Percentiles rank a stretch among this genome's conserved stretches.
Evolutionary conservation across 2,329 filamentous ascomycete genomes (phyloP).

Genomic region (Bretziella fagacearum): DNA sequence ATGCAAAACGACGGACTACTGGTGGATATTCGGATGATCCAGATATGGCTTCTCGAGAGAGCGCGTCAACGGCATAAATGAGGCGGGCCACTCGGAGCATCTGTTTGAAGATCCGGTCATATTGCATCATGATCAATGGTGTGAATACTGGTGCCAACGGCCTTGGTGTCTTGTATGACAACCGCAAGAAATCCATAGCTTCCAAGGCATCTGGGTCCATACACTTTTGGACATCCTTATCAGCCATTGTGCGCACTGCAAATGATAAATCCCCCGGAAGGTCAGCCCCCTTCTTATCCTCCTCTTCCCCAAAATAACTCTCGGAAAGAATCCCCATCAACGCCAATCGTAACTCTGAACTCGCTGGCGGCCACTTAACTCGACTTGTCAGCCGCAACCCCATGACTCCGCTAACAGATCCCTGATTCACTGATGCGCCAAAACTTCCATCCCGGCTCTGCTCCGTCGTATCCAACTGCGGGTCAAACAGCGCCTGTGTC

Average conservation of each 20-base stretch:
- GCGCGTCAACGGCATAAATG: slow-evolving; percentile 53
- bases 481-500: slow-evolving; percentile 68
- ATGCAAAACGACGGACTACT: too few relatives aligned
- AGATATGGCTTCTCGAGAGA: slow-evolving; percentile 40
- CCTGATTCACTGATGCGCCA: too few relatives aligned
- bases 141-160: slow-evolving; percentile 62
- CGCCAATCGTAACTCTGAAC: slow-evolving; percentile 77
- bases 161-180: slow-evolving; percentile 67
- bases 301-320: slow-evolving; percentile 46
- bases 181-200: slow-evolving; percentile 79
- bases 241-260: slow-evolving; percentile 61
- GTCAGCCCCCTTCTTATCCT: slow-evolving; percentile 18
- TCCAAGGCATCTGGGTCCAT: slow-evolving; percentile 69
- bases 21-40: slow-evolving; percentile 18
- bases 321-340: slow-evolving; percentile 74
- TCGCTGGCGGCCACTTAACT: slow-evolving; percentile 81
- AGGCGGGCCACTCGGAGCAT: slow-evolving; percentile 63
- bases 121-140: slow-evolving; percentile 51
- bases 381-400: slow-evolving; percentile 69
- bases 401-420: slow-evolving; percentile 41
- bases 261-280: slow-evolving; percentile 64
- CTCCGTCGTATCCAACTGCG: slow-evolving; percentile 65
- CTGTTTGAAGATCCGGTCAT: slow-evolving; percentile 70
- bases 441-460: too few relatives aligned
- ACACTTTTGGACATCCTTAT: slow-evolving; percentile 65